Evolutionary conservation across 495 filamentous ascomycete genomes (phyloP), one percentile per base, ranked within the genome.

Genomic region (Aspergillus biplanus): DNA sequence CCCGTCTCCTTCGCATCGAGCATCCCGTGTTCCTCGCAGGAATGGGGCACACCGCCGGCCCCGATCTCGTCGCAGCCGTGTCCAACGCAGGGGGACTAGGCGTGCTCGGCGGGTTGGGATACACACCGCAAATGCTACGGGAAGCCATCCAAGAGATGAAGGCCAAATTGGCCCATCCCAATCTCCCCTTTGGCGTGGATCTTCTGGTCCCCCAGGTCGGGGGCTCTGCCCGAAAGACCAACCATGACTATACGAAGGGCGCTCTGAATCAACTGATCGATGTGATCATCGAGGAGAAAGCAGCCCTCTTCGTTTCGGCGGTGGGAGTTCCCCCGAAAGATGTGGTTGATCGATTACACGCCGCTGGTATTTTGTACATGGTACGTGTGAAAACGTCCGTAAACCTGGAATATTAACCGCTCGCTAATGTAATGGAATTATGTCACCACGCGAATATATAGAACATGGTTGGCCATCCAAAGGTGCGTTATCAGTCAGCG

Each of bases 401-500:
- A 7, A 7, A n/a, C 7, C 13, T 13, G n/a, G n/a, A n/a, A n/a
- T n/a, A n/a, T n/a, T n/a, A n/a, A n/a, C n/a, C n/a, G n/a, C n/a
- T n/a, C n/a, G n/a, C n/a, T n/a, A n/a, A n/a, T n/a, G n/a, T n/a
- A n/a, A n/a, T n/a, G n/a, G n/a, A n/a, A n/a, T n/a, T n/a, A n/a
- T n/a, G n/a, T n/a, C n/a, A n/a, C n/a, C n/a, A n/a, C n/a, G n/a
- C n/a, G n/a, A n/a, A 42, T 42, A 15, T 9, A 44, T 44, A 44
- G 95, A 99, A 99, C 87, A 99, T 99, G 95, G 94, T 99, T 73
- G 94, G 94, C 60, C 94, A 97, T 85, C 95, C 94, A 65, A 99
- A 48, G 39, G 39, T 44, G n/a, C 1, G 39, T 11, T n/a, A n/a
- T n/a, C n/a, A n/a, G n/a, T n/a, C n/a, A n/a, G n/a, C n/a, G n/a